Evolutionary conservation across 192 early-diverging fungal species (phyloP), one percentile per base, ranked within the genome.

Genomic region (Pilaira anomala): DNA sequence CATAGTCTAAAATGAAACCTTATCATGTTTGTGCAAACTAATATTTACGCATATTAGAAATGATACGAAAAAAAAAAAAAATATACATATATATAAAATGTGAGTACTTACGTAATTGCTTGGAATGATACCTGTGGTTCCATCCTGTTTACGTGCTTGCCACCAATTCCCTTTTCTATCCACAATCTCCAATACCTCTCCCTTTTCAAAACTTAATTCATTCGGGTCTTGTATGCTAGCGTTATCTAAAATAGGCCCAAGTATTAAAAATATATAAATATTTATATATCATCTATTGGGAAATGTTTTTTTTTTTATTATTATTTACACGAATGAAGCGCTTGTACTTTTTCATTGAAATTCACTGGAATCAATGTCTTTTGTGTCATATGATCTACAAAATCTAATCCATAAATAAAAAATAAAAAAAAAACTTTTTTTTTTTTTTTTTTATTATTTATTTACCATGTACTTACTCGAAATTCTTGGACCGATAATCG

Each of bases 81-180:
- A 33, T 33, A 9, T 6, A 36, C 33, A 1, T 36, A 36, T 36
- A n/a, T n/a, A n/a, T n/a, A n/a, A n/a, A n/a, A n/a, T n/a, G n/a
- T n/a, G n/a, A n/a, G 39, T 28, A 62, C 69, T 65, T 65, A 71
- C 63, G 60, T 94, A 97, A 76, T 97, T 97, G 75, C 85, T 88
- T 14, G 95, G 95, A 18, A 86, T 91, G 76, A 97, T 97, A 60
- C 95, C 95, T 14, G 87, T 72, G 3, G 81, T 72, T 12, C 93
- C 93, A 69, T 93, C 86, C 39, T 82, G 74, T 71, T 88, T 89
- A 59, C 87, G 86, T 51, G 92, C 93, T 76, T 95, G 90, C 95
- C 96, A 98, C 96, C 96, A 98, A 71, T 98, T 96, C 69, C 96
- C 96, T 78, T 86, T 88, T 72, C 82, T 89, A 64, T 95, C 93